Percentiles rank a stretch among this genome's conserved stretches.
Evolutionary conservation across 805 yeast species (phyloP).

Genomic region (Jamesozyma rosinii): DNA sequence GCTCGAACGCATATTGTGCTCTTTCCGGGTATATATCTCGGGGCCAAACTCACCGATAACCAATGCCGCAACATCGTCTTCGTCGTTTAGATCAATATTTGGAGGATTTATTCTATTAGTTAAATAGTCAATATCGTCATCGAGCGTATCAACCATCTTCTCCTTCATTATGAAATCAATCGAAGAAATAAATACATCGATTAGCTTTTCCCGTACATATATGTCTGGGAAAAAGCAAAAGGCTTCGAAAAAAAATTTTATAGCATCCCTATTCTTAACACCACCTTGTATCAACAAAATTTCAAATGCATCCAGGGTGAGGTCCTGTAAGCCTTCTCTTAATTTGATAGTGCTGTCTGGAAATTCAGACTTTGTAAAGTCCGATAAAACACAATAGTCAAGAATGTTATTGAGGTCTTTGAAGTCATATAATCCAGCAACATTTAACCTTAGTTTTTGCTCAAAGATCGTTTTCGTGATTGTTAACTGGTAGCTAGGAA

Average conservation of each 20-base stretch:
- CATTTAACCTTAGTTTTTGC: constrained; percentile 55
- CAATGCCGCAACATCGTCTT: constrained; percentile 11
- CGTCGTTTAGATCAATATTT: constrained; percentile 10
- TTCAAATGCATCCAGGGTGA: constrained; percentile 59
- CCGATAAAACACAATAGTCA: constrained; percentile 39
- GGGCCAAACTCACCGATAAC: constrained; percentile 10
- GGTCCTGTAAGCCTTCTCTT: constrained; percentile 34
- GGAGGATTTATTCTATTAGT: constrained; percentile 20
- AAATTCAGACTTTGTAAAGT: constrained; percentile 29
- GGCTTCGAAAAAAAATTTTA: constrained; percentile 53
- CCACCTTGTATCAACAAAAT: constrained; percentile 72
- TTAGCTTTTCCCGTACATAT: constrained; percentile 42
- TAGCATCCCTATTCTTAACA: constrained; percentile 49
- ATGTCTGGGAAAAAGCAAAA: constrained; percentile 48
- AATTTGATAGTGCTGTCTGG: constrained; percentile 7
- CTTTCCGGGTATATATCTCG: constrained; percentile 13
- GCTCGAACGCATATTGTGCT: constrained; percentile 20
- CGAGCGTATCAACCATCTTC: constrained; percentile 48
- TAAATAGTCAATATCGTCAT: constrained; percentile 47
- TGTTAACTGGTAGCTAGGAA: constrained; percentile 52
- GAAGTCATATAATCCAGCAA: constrained; percentile 43
- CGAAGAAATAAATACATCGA: constrained; percentile 39
- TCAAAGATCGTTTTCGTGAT: constrained; percentile 42
- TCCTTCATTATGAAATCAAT: constrained; percentile 66
- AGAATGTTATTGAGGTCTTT: constrained; percentile 42